A percentile compares a stretch with the other conserved stretches of the same genome.
These are phyloP conservation scores for Pseudogymnoascus verrucosus DNA, from an alignment of 2,329 filamentous ascomycete genomes.

Conservation along the genomic window DNA sequence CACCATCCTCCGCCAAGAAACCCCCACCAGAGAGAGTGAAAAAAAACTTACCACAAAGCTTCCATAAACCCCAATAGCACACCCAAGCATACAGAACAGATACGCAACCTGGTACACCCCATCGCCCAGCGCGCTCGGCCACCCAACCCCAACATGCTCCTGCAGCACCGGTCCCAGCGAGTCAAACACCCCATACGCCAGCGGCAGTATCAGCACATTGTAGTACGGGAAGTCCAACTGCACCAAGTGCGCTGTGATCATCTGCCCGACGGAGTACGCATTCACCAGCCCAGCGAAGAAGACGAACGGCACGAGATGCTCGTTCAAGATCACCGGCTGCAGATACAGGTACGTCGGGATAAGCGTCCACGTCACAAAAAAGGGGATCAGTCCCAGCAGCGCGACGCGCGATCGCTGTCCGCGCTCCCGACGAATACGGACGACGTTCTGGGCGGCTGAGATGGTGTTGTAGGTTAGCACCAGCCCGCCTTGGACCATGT, in stretches of 20 bases:
- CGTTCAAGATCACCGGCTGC: conserved; percentile 72
- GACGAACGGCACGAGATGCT: conserved; percentile 81
- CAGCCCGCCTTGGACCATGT: conserved; percentile 75
- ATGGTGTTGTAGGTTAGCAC: conserved; percentile 68
- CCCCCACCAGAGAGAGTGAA: conserved; percentile 25
- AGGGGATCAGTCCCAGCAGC: conserved; percentile 74
- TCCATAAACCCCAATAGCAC: conserved; percentile 84
- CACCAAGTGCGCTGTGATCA: conserved; percentile 90
- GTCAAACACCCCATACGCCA: conserved; percentile 73
- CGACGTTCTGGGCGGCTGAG: conserved; percentile 67
- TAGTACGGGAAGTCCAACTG: conserved; percentile 82
- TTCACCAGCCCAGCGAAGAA: conserved; percentile 86
- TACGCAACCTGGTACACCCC: conserved; percentile 86
- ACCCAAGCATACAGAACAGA: conserved; percentile 79
- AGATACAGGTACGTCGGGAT: conserved; percentile 74
- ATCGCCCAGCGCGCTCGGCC: conserved; percentile 67
- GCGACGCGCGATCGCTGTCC: conserved; percentile 66
- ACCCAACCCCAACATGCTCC: conserved; percentile 50
- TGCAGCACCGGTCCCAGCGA: conserved; percentile 63
- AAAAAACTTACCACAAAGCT: conserved; percentile 66
- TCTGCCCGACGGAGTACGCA: conserved; percentile 89
- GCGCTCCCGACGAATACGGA: conserved; percentile 67
- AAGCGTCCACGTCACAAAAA: conserved; percentile 69
- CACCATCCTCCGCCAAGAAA: conserved; percentile 17
- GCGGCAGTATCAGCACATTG: conserved; percentile 74